Conservation (phyloP, 441 rosid genomes). For the Daphne laureola region DNA sequence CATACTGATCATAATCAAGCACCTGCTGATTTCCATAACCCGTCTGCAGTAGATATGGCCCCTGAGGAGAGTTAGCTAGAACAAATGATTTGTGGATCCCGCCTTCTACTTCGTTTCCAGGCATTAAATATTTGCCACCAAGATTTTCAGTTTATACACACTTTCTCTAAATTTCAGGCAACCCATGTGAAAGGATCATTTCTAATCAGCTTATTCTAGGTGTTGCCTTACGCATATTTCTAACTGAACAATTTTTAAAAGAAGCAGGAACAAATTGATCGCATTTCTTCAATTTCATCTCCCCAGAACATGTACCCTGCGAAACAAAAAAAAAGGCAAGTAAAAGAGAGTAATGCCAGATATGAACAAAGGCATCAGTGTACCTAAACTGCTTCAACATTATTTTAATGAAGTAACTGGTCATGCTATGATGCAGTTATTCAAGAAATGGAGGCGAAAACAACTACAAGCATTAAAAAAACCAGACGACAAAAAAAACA, state of each 20-base stretch:
- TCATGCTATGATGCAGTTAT: background rate
- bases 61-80: conserved; percentile 21
- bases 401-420: background rate
- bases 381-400: background rate
- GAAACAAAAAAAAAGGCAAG: background rate
- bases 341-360: background rate
- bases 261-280: background rate
- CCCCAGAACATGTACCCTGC: conserved; percentile 10
- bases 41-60: conserved; percentile 15
- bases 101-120: conserved; percentile 27
- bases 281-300: background rate
- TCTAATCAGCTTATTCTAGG: conserved; percentile 9
- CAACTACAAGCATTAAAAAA: background rate
- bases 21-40: conserved; percentile 19
- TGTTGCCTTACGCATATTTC: background rate
- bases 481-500: background rate
- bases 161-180: conserved; percentile 8
- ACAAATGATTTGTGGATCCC: conserved; percentile 23
- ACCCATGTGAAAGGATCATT: conserved; percentile 19
- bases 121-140: conserved; percentile 27
- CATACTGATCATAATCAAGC: conserved; percentile 18
- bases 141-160: conserved; percentile 19
- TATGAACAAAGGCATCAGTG: background rate
- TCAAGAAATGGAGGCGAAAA: background rate
- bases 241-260: background rate